Base-by-base conservation (phyloP, 2,329 filamentous ascomycete genomes). In the Penicillium sp. region DNA sequence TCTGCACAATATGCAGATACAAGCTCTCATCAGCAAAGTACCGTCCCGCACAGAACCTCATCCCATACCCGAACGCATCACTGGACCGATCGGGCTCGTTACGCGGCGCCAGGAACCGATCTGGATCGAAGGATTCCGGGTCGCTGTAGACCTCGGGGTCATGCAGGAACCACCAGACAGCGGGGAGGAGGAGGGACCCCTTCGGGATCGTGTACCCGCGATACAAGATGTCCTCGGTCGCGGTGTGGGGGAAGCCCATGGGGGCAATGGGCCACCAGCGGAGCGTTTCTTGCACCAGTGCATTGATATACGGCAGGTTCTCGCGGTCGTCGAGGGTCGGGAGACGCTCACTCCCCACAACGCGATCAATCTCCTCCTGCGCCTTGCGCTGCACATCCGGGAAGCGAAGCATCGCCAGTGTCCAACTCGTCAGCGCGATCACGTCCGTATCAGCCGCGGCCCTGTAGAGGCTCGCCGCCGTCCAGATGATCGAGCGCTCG, bases 351-450 rank as follows among this genome's bases (percentile, higher is more conserved):
- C 55, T n/a, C 0, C 77, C 79, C 7, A 80, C 48, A 3, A 80
- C 76, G 2, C 64, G 67, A 60, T 82, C 78, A 21, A 82, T 71
- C 58, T 81, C 78, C 15, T 74, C 72, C 35, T 84, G 80, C 0
- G 81, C 82, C 64, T 84, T 85, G 0, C 77, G 78, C 26, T 86
- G 79, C 19, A 84, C 81, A 7, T 81, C 78, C 0, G 81, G 82
- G 35, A 82, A 82, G n/a, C 84, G 75, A 17, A 76, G 79, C 70
- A 86, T 86, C 0, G 83, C 84, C 0, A 87, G 76, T 21, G 84
- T 76, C 67, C 86, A 86, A 0, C 66, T 70, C 31, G 71, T 66
- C 3, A 83, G 64, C 0, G 78, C 71, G 1, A 74, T 80, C 0
- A 81, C 77, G 3, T 77, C 84, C 79, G 58, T 81, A n/a, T 56